A percentile compares a stretch with the other conserved stretches of the same genome.
These are phyloP conservation scores for Blumeria graminis DNA, from an alignment of 2,329 filamentous ascomycete genomes.

Conservation along the genomic window DNA sequence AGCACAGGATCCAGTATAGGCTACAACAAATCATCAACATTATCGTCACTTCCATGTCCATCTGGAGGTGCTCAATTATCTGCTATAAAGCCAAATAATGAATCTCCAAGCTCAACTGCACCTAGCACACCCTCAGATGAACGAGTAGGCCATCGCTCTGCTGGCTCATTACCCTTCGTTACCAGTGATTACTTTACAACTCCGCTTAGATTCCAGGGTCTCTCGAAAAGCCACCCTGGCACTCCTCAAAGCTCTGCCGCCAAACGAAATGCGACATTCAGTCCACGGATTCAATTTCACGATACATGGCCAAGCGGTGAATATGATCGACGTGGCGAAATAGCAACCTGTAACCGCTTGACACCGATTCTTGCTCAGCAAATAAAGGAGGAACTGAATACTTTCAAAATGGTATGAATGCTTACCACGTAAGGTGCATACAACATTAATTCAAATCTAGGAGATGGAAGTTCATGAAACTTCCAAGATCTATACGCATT, in stretches of 20 bases:
- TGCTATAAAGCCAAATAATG: slow-evolving; percentile 36
- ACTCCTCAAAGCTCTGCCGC: slow-evolving; percentile 41
- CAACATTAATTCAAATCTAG: slow-evolving; percentile 28
- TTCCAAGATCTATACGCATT: slow-evolving; percentile 98
- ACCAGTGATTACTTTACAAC: slow-evolving; percentile 76
- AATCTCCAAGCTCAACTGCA: slow-evolving; percentile 64
- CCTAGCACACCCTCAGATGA: slow-evolving; percentile 77
- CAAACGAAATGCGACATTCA: slow-evolving; percentile 52
- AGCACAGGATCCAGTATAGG: slow-evolving; percentile 19
- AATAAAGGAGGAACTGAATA: slow-evolving; percentile 98
- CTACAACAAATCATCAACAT: slow-evolving; percentile 42
- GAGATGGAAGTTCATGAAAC: slow-evolving; percentile 99
- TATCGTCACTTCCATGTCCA: slow-evolving; percentile 34
- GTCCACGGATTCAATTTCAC: slow-evolving; percentile 78
- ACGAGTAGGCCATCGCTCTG: slow-evolving; percentile 37
- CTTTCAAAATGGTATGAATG: slow-evolving; percentile 79
- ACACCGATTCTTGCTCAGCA: slow-evolving; percentile 95
- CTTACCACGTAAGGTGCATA: not conserved
- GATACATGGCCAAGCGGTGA: slow-evolving; percentile 92
- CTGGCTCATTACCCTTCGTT: slow-evolving; percentile 45
- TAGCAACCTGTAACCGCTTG: slow-evolving; percentile 91
- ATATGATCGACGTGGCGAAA: slow-evolving; percentile 85
- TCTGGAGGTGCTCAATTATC: slow-evolving; percentile 31
- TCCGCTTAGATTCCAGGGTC: slow-evolving; percentile 45
- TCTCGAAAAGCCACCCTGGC: slow-evolving; percentile 56